These are phyloP conservation scores for Pterothamnion heteromorphum DNA, from an alignment of 31 red algal species.

Conservation along the genomic window DNA sequence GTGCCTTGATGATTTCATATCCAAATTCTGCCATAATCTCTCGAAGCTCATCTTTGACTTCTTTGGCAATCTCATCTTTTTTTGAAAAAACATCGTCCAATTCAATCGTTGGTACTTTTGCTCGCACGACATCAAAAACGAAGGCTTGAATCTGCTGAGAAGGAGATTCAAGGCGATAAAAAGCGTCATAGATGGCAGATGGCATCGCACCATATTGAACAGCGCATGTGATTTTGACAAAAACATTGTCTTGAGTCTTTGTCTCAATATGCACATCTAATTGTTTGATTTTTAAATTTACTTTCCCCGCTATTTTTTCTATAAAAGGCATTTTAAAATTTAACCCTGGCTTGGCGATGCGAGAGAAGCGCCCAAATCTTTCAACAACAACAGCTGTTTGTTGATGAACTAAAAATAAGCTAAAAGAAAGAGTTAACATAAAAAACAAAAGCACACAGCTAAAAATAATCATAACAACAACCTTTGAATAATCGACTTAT, in stretches of 20 bases:
- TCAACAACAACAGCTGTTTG: neutral
- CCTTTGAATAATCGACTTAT: too few relatives aligned
- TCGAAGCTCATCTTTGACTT: neutral
- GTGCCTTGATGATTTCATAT: neutral
- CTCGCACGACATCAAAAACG: neutral
- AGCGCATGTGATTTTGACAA: neutral
- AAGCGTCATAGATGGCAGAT: neutral
- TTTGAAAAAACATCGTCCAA: neutral
- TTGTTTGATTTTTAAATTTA: neutral
- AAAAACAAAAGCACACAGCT: too few relatives aligned
- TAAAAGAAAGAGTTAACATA: too few relatives aligned
- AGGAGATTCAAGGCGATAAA: neutral
- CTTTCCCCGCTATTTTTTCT: neutral
- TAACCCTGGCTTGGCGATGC: neutral
- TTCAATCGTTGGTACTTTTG: neutral
- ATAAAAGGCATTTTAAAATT: neutral
- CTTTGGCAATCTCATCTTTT: neutral
- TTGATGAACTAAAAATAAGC: neutral
- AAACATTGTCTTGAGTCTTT: neutral
- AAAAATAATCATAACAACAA: too few relatives aligned
- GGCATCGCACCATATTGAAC: neutral
- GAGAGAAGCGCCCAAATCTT: neutral
- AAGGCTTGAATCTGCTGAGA: neutral
- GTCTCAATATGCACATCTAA: neutral
- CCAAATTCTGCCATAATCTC: neutral